Conservation (phyloP, 2,329 filamentous ascomycete species). For the Diaporthe vexans region DNA sequence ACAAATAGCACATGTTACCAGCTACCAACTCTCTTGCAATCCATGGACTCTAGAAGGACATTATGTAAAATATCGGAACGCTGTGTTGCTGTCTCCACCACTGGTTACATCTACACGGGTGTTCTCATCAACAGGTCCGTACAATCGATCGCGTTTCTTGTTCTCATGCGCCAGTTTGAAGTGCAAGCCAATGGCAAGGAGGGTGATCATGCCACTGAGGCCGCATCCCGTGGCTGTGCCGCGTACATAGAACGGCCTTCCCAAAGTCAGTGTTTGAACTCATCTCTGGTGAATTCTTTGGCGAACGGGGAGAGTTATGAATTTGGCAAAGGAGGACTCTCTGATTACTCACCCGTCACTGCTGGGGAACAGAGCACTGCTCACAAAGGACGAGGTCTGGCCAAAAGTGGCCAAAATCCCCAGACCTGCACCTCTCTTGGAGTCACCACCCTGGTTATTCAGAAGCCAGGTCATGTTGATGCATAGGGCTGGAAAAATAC, state of each 20-base stretch:
- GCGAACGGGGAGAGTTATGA: too few species aligned
- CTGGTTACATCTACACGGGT: neutral
- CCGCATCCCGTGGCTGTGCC: neutral
- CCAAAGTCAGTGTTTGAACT: neutral
- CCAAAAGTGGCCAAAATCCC: slow-evolving; percentile 47
- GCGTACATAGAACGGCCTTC: neutral
- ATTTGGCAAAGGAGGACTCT: too few species aligned
- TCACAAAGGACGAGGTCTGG: slow-evolving; percentile 50
- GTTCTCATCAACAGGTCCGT: neutral
- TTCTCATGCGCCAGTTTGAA: neutral
- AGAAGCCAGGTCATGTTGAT: slow-evolving; percentile 51
- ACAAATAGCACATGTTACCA: too few species aligned
- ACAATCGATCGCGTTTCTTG: neutral
- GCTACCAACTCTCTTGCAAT: too few species aligned
- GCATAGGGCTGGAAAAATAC: slow-evolving; percentile 50
- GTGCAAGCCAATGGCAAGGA: neutral
- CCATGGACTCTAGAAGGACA: neutral
- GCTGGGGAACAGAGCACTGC: slow-evolving; percentile 46
- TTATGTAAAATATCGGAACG: slow-evolving; percentile 4
- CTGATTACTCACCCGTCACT: slow-evolving; percentile 44
- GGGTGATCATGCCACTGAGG: neutral
- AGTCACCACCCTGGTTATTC: slow-evolving; percentile 50
- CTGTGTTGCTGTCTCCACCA: slow-evolving; percentile 1
- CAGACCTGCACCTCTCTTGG: slow-evolving; percentile 48
- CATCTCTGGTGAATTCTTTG: too few species aligned